A percentile compares a stretch with the other conserved stretches of the same genome.
phyloP scores from a whole-genome alignment of 768 basidiomycete species.

The Russula ochroleuca region DNA sequence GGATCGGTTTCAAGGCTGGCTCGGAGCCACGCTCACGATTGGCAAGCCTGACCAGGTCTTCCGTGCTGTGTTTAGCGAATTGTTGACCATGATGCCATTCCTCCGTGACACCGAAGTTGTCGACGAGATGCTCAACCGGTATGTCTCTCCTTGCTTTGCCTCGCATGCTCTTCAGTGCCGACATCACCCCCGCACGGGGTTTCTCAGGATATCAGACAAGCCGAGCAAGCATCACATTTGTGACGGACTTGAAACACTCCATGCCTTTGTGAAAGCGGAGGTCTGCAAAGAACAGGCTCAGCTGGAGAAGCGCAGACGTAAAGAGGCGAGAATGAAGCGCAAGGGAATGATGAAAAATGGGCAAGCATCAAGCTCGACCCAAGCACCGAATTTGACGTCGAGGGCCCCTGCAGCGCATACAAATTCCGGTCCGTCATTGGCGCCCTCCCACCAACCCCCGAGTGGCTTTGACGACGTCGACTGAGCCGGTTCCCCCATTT shows the following conservation, averaged over 20 bases:
- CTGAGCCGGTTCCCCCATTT: background rate
- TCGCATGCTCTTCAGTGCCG: background rate
- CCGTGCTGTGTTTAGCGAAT: conserved; percentile 41
- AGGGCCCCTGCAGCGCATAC: background rate
- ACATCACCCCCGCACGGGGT: background rate
- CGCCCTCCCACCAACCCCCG: background rate
- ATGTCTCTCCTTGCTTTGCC: conserved; percentile 23
- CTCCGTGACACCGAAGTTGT: conserved; percentile 48
- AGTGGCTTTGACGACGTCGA: background rate
- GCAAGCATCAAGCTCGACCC: background rate
- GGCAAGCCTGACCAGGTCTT: conserved; percentile 41
- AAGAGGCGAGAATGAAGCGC: background rate
- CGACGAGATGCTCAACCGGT: conserved; percentile 55
- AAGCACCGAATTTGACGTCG: conserved; percentile 1
- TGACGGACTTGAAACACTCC: conserved; percentile 49
- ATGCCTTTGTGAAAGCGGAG: conserved; percentile 48
- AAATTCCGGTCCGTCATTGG: background rate
- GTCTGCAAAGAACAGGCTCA: conserved; percentile 36
- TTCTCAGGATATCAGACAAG: conserved; percentile 48
- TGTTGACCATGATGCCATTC: conserved; percentile 55
- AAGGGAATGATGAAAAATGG: background rate
- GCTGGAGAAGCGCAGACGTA: conserved; percentile 2
- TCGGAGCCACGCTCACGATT: conserved; percentile 37
- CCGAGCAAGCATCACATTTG: conserved; percentile 49
- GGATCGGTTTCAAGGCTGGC: conserved; percentile 57